Evolutionary conservation across 306 rosid genomes (phyloP).

Genomic region (cucumber (Cucumis sativus)): DNA sequence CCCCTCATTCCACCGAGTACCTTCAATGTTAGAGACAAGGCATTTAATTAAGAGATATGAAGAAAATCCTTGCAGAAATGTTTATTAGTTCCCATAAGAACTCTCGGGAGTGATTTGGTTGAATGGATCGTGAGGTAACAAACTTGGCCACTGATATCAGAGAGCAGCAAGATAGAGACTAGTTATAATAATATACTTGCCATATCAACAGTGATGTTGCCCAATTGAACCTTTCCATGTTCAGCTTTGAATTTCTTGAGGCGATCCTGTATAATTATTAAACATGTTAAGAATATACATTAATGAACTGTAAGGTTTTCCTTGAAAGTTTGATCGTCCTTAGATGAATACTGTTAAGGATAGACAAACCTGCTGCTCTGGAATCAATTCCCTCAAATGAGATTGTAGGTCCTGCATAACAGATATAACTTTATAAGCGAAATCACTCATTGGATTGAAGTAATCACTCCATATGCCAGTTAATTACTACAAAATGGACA

Average conservation of each 20-base stretch:
- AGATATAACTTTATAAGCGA: conserved; percentile 9
- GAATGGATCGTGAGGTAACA: not conserved
- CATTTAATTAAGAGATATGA: not conserved
- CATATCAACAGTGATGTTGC: conserved; percentile 86
- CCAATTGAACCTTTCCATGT: conserved; percentile 75
- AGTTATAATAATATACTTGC: conserved; percentile 18
- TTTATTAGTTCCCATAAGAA: not conserved
- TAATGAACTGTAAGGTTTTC: not conserved
- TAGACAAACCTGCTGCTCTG: conserved; percentile 70
- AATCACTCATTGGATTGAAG: not conserved
- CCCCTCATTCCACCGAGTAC: conserved; percentile 99
- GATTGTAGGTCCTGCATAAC: conserved; percentile 69
- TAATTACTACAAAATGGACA: not conserved
- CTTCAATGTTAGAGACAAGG: conserved; percentile 22
- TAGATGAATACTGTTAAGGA: conserved; percentile 7
- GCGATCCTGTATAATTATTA: conserved; percentile 59
- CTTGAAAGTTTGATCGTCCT: not conserved
- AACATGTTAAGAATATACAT: not conserved
- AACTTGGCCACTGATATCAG: not conserved
- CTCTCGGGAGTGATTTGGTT: not conserved
- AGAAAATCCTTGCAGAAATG: not conserved
- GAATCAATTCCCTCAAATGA: conserved; percentile 75
- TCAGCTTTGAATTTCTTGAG: conserved; percentile 74
- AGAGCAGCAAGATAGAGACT: conserved; percentile 1
- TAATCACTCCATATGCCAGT: not conserved